Conservation (phyloP, 2,329 filamentous ascomycete species). For the Colletotrichum chrysophilum region DNA sequence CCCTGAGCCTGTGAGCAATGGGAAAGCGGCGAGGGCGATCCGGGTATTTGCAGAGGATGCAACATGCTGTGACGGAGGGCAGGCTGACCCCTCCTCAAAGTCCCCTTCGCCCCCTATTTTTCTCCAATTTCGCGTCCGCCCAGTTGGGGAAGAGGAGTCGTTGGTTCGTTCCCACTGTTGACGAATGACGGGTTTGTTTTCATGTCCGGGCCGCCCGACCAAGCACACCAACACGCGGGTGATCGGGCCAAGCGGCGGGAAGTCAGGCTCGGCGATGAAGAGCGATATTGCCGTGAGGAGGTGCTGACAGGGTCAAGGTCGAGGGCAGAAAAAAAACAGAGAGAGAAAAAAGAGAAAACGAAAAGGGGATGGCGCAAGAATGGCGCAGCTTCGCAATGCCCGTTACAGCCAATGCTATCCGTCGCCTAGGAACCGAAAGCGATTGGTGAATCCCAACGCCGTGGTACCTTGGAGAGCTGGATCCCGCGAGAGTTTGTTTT, state of each 20-base stretch:
- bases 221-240: not conserved
- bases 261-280: not conserved
- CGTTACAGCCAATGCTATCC: not conserved
- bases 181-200: not conserved
- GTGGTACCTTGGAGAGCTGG: slow-evolving; percentile 15
- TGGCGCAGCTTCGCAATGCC: not conserved
- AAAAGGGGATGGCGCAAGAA: not conserved
- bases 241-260: not conserved
- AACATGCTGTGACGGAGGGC: not conserved
- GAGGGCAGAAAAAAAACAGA: not conserved
- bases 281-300: not conserved
- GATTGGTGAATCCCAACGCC: not conserved
- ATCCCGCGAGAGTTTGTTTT: not conserved
- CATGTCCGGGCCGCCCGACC: slow-evolving; percentile 5
- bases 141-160: not conserved
- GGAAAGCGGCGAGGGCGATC: not conserved
- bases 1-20: not conserved
- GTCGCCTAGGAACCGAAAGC: not conserved
- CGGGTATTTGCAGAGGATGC: not conserved
- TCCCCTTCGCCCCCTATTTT: not conserved
- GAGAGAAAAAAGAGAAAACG: not conserved
- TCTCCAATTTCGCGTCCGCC: not conserved
- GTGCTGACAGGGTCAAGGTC: not conserved
- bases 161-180: not conserved
- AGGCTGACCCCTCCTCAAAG: not conserved